Conservation (phyloP, 2,329 filamentous ascomycete genomes). For the Aureobasidium sp. region DNA sequence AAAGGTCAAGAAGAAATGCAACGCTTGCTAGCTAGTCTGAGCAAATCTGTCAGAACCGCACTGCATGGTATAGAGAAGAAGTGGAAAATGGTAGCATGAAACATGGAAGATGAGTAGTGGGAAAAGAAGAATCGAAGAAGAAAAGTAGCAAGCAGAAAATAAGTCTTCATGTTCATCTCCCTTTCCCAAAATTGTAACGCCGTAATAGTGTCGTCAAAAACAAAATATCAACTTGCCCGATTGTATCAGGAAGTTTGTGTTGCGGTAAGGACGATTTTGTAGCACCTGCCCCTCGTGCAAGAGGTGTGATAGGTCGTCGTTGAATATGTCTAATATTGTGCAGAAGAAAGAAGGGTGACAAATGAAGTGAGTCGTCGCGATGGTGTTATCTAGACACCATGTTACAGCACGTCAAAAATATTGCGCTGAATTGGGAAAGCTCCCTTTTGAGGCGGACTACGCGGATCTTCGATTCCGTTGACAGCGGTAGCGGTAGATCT, state of each 20-base stretch:
- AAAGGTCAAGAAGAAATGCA: neutral
- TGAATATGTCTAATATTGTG: conserved; percentile 9
- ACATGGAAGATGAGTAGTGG: neutral
- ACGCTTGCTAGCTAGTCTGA: neutral
- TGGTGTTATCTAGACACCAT: neutral
- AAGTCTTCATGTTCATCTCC: conserved; percentile 6
- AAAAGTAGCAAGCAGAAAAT: neutral
- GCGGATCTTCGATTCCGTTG: conserved; percentile 57
- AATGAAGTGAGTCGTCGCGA: conserved; percentile 1
- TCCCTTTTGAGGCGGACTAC: conserved; percentile 67
- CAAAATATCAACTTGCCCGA: neutral
- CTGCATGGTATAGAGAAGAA: conserved; percentile 9
- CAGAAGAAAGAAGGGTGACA: conserved; percentile 1
- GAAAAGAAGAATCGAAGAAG: neutral
- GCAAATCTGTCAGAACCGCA: neutral
- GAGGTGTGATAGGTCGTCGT: neutral
- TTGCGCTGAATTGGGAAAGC: conserved; percentile 69
- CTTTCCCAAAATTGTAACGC: conserved; percentile 1
- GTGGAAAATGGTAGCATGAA: neutral
- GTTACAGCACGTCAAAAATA: conserved; percentile 68
- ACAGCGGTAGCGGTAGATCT: conserved; percentile 45
- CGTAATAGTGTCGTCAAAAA: conserved; percentile 1
- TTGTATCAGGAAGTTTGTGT: neutral
- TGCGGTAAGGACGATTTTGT: neutral
- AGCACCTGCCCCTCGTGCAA: neutral